Base-by-base conservation (phyloP, 371 early-diverging fungal species). In the Blastocladiella emersonii region DNA sequence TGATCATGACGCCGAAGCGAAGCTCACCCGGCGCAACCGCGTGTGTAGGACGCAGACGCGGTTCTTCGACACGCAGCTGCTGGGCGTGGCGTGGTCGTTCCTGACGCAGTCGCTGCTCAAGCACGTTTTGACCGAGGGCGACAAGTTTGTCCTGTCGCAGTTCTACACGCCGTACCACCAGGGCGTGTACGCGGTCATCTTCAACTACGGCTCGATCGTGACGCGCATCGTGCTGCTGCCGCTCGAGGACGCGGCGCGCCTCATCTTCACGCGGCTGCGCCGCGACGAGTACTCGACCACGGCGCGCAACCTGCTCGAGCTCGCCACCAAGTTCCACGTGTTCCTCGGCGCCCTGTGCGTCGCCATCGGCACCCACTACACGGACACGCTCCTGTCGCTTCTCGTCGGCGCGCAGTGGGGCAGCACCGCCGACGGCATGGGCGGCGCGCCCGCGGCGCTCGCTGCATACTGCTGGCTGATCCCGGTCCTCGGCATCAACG, bases 401-500 rank as follows among this genome's bases (percentile, higher is more conserved):
- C 72, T 94, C 36, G 83, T 84, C 0, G 87, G 89, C 0, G 64
- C 74, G 19, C 67, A 74, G 36, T 85, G 87, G 86, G 64, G 65
- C 72, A 25, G 67, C 74, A 7, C 51, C 0, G 30, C 6, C 30
- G 13, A 5, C 10, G 51, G 51, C 30, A 27, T 6, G 51, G 8
- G 12, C 13, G 10, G 13, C 27, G 35, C 59, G 0, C 35, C 59
- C 3, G 13, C 15, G 17, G 69, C 74, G 1, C 72, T 95, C 36
- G 75, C 85, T 0, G 68, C 78, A 15, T 97, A 93, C 68, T 92
- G 92, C 64, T 66, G 83, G 55, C 93, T 92, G 72, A 82, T 98
- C 3, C 96, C 96, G 0, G 67, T 95, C 56, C 87, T 96, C 89
- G 95, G 92, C 21, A 65, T 93, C 56, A 98, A 98, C 68, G 98